Percentiles rank a stretch among this genome's conserved stretches.
Conservation (phyloP, 129 eudicot genomes). For the Gnaphalium uliginosum region DNA sequence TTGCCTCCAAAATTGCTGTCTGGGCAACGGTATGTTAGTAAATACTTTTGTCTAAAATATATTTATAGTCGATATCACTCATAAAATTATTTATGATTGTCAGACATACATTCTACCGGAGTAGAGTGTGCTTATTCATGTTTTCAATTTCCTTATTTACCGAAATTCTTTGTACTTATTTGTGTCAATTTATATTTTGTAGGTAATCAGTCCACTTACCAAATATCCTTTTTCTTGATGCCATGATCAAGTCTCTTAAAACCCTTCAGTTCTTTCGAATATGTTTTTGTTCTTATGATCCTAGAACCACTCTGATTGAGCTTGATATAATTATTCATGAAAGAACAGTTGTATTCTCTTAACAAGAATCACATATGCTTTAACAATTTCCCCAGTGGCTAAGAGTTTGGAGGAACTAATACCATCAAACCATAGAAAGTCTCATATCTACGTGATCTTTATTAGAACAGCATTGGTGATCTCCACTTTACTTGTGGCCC, state of each 20-base stretch:
- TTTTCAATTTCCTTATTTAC: neutral
- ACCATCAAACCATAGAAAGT: constrained; percentile 47
- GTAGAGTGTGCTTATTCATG: neutral
- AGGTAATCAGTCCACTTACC: constrained; percentile 92
- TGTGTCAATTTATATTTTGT: constrained; percentile 30
- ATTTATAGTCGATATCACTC: too few relatives aligned
- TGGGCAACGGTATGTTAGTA: constrained; percentile 78
- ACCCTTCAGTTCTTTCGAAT: neutral
- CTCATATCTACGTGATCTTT: constrained; percentile 52
- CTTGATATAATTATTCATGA: neutral
- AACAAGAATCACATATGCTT: constrained; percentile 64
- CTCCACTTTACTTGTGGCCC: constrained; percentile 67
- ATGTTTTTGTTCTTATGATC: neutral
- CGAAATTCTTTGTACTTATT: constrained; percentile 18
- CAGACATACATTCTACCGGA: neutral
- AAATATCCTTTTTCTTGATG: constrained; percentile 70
- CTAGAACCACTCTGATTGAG: neutral
- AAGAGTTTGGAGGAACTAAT: constrained; percentile 81
- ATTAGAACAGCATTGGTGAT: constrained; percentile 76
- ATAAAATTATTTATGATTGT: neutral
- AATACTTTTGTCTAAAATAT: neutral
- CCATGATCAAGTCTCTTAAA: neutral
- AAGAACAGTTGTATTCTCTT: constrained; percentile 34
- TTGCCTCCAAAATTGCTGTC: constrained; percentile 80
- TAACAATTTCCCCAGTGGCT: constrained; percentile 89